Conservation (phyloP, 805 yeast species). For the Candida sanyiensis region DNA sequence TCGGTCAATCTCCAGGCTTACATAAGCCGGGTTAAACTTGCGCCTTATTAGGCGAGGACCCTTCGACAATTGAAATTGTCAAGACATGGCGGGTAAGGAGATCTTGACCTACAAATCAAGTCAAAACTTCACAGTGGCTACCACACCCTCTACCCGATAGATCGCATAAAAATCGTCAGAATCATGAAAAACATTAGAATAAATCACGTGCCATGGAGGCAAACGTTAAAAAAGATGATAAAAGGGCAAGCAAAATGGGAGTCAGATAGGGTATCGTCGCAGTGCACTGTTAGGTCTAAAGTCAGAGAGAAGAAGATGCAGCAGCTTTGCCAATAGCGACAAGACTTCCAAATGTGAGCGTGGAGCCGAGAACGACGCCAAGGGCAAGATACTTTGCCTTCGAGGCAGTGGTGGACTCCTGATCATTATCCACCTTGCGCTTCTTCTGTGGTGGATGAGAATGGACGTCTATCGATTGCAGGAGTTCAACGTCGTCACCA, state of each 20-base stretch:
- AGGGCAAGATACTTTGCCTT: conserved; percentile 7
- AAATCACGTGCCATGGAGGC: too few species aligned
- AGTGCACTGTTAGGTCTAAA: not conserved
- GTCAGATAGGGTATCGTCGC: not conserved
- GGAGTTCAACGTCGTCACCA: not conserved
- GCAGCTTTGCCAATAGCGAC: conserved; percentile 9
- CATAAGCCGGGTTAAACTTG: too few species aligned
- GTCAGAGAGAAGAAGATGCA: not conserved
- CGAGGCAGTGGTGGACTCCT: not conserved
- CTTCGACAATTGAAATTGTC: too few species aligned
- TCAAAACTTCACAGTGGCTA: too few species aligned
- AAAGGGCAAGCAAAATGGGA: not conserved
- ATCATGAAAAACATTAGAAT: not conserved
- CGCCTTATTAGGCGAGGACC: too few species aligned
- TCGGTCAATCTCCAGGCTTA: too few species aligned
- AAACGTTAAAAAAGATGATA: not conserved
- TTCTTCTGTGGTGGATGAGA: not conserved
- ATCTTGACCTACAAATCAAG: too few species aligned
- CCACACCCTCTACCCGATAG: too few species aligned
- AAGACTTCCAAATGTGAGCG: conserved; percentile 12
- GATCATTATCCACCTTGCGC: not conserved
- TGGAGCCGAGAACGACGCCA: conserved; percentile 12
- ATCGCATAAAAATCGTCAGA: not conserved
- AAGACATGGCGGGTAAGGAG: too few species aligned
- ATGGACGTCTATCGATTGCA: too few species aligned